These are phyloP conservation scores for Puccinia hordei DNA, from an alignment of 1,284 basidiomycete species.

Conservation along the genomic window DNA sequence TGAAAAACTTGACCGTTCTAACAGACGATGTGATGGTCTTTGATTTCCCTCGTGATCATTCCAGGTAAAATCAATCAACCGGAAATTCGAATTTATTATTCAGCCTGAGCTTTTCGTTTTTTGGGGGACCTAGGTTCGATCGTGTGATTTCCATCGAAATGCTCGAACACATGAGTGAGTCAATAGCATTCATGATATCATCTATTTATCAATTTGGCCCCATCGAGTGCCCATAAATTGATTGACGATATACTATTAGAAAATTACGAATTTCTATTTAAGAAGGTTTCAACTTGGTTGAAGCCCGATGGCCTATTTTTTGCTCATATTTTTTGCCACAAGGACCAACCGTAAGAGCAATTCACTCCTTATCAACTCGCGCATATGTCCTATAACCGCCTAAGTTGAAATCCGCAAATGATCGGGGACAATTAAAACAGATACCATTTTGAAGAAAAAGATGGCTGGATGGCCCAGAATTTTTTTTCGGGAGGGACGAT, in stretches of 20 bases:
- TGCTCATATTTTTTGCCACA: slow-evolving; percentile 75
- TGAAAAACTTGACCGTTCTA: slow-evolving; percentile 69
- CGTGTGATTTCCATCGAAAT: slow-evolving; percentile 77
- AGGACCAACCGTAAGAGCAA: slow-evolving; percentile 29
- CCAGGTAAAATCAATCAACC: slow-evolving; percentile 39
- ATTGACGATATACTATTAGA: slow-evolving; percentile 54
- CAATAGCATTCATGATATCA: background rate
- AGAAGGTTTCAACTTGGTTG: slow-evolving; percentile 72
- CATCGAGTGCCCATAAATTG: background rate
- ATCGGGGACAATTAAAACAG: slow-evolving; percentile 58
- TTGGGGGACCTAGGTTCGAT: slow-evolving; percentile 65
- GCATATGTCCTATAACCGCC: background rate
- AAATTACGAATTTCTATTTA: slow-evolving; percentile 70
- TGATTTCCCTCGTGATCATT: slow-evolving; percentile 65
- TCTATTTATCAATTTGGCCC: background rate
- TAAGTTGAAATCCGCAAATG: background rate
- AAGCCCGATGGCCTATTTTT: slow-evolving; percentile 66
- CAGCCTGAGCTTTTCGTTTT: background rate
- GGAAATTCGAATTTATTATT: background rate
- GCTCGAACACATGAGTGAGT: slow-evolving; percentile 74
- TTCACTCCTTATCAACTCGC: background rate
- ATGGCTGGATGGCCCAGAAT: slow-evolving; percentile 76
- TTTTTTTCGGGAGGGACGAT: slow-evolving; percentile 72
- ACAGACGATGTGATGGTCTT: slow-evolving; percentile 73
- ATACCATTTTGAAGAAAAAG: slow-evolving; percentile 73